Evolutionary conservation across 192 early-diverging fungal species (phyloP).

Genomic region (Paraglomus brasilianum): DNA sequence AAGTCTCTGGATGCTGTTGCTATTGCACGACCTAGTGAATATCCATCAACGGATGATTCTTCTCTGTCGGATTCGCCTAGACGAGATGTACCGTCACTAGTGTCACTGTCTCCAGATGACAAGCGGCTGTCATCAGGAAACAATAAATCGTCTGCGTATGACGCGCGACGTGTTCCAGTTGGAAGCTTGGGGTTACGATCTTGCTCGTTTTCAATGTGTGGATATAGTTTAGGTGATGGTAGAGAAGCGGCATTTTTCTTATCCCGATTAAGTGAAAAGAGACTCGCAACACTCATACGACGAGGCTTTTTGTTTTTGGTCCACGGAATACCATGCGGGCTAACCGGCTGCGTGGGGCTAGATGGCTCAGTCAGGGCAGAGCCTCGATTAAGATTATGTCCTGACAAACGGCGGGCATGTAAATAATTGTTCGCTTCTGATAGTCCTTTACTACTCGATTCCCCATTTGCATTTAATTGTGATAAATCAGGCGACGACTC

Average conservation of each 20-base stretch:
- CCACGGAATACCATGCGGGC: background rate
- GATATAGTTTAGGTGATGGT: slow-evolving; percentile 13
- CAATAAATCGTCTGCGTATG: background rate
- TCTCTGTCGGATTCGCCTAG: too few species aligned
- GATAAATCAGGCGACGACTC: too few species aligned
- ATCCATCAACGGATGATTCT: too few species aligned
- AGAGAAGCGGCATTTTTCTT: slow-evolving; percentile 2
- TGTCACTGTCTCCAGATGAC: slow-evolving; percentile 18
- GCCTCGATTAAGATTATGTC: background rate
- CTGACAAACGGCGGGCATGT: too few species aligned
- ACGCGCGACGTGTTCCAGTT: background rate
- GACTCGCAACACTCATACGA: slow-evolving; percentile 11
- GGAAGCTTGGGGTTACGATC: slow-evolving; percentile 18
- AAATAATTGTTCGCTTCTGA: too few species aligned
- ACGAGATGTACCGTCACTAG: background rate
- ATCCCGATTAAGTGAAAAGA: background rate
- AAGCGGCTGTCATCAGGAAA: slow-evolving; percentile 4
- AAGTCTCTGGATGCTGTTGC: too few species aligned
- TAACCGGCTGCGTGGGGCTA: background rate
- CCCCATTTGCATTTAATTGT: too few species aligned
- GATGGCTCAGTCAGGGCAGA: background rate
- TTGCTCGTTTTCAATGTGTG: slow-evolving; percentile 12
- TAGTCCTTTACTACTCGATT: too few species aligned
- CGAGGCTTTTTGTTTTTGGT: slow-evolving; percentile 16
- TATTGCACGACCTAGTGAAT: too few species aligned